A percentile compares a stretch with the other conserved stretches of the same genome.
These are phyloP conservation scores for Phylloporus rhodoxanthus DNA, from an alignment of 768 basidiomycete genomes.

Conservation along the genomic window DNA sequence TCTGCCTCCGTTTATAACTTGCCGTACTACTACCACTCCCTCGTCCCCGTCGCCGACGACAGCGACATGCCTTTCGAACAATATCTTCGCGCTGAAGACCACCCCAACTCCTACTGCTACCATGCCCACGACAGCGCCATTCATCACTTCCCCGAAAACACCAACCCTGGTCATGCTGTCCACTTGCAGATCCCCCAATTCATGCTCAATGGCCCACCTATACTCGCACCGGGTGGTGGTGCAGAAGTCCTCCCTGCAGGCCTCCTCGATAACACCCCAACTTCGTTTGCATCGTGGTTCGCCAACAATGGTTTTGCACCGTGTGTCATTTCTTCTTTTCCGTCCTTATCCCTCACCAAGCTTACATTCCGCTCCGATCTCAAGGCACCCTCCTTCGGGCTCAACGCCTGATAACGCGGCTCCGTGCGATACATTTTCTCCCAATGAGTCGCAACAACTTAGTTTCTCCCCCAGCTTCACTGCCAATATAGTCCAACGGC, in stretches of 20 bases:
- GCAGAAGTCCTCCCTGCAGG: constrained; percentile 63
- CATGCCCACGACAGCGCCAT: constrained; percentile 5
- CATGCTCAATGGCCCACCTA: constrained; percentile 51
- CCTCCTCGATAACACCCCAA: constrained; percentile 23
- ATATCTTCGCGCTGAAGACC: constrained; percentile 31
- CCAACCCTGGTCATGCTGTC: constrained; percentile 20
- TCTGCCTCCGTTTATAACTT: not conserved
- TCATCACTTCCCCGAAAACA: constrained; percentile 4
- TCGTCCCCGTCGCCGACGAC: constrained; percentile 3
- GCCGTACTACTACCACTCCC: not conserved
- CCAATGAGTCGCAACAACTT: not conserved
- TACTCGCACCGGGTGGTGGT: constrained; percentile 65
- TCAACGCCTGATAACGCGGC: not conserved
- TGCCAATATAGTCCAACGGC: constrained; percentile 1
- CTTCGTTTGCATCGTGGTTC: constrained; percentile 40
- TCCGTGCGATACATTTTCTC: not conserved
- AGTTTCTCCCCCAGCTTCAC: not conserved
- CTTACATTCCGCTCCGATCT: constrained; percentile 18
- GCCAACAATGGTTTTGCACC: constrained; percentile 39
- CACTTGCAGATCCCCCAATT: constrained; percentile 64
- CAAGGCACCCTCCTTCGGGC: constrained; percentile 9
- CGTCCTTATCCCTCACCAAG: constrained; percentile 17
- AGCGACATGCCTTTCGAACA: constrained; percentile 38
- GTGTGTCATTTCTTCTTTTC: constrained; percentile 15
- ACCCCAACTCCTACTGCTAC: constrained; percentile 6